Base-by-base conservation (phyloP, 106 monocot species). In the Dactylorhiza incarnata region DNA sequence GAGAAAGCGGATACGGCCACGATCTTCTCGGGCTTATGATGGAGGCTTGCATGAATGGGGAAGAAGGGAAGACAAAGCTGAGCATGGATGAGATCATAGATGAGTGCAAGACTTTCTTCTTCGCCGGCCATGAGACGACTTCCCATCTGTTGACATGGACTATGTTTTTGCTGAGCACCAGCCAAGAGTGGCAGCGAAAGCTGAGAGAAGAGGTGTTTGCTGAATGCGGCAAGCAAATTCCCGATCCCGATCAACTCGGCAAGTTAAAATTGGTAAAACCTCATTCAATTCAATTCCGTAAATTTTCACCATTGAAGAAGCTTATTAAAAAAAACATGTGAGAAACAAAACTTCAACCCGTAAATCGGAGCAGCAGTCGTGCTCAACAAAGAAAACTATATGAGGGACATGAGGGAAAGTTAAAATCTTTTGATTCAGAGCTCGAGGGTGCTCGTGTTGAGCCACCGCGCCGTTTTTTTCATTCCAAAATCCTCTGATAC, bases 61-160 rank as follows among this genome's bases (percentile, higher is more conserved):
- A 47, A 20, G 37, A 70, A 37, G 80, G 74, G 17, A 72, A 67
- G 5, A 48, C 75, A 14, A 72, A 44, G 7, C 17, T 93, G 77
- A 84, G 49, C 83, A 89, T 82, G 61, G 80, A 89, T 15, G 89
- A 87, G 65, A 86, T 93, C 5, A 79, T 89, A 6, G 85, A 85
- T 19, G 93, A 93, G 76, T 89, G 93, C 89, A 93, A 93, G 82
- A 89, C 87, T 3, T 93, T 93, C 82, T 89, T 80, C 77, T 87
- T 93, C 10, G 89, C 78, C 19, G 89, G 92, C 9, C 86, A 89
- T 48, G 87, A 93, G 72, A 89, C 87, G 5, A 87, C 92, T 0
- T 67, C 92, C 0, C 80, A 85, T 47, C 61, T 84, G 24, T 75
- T 93, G 10, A 82, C 92, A 15, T 92, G 92, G 92, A 84, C 85